These are phyloP conservation scores for Candida tammaniensis DNA, from an alignment of 805 yeast genomes.

Conservation along the genomic window DNA sequence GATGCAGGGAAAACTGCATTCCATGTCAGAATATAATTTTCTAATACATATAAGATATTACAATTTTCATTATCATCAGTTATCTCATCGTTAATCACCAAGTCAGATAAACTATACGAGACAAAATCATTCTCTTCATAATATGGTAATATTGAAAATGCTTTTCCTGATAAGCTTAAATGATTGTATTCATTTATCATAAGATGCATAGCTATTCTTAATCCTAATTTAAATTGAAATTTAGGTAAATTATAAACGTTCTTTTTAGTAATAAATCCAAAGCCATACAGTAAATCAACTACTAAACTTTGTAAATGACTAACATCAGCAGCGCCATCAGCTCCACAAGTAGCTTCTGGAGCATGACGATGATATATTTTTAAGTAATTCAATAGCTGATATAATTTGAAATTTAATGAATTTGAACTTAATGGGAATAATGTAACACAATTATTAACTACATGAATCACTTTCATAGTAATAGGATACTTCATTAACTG, in stretches of 20 bases:
- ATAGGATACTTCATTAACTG: background rate
- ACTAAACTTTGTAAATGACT: conserved; percentile 23
- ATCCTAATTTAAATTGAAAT: conserved; percentile 42
- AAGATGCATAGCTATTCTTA: conserved; percentile 57
- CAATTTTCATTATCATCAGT: background rate
- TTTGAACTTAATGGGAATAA: conserved; percentile 1
- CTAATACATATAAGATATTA: conserved; percentile 24
- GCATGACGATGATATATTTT: conserved; percentile 27
- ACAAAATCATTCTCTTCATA: background rate
- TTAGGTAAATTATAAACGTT: conserved; percentile 6
- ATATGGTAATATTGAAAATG: conserved; percentile 13
- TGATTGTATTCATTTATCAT: conserved; percentile 45
- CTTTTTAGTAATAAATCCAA: background rate
- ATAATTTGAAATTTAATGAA: conserved; percentile 1
- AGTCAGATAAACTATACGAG: background rate
- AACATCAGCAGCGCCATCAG: conserved; percentile 38
- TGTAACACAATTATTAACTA: background rate
- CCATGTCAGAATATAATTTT: conserved; percentile 22
- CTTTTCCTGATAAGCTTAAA: conserved; percentile 47
- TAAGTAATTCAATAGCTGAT: conserved; percentile 14
- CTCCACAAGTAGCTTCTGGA: conserved; percentile 37
- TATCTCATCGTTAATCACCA: background rate
- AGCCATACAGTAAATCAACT: conserved; percentile 14
- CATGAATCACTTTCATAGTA: conserved; percentile 1
- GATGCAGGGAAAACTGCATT: conserved; percentile 21